A percentile compares a stretch with the other conserved stretches of the same genome.
phyloP scores from a whole-genome alignment of 208 protist species.

The Willaertia magna region DNA sequence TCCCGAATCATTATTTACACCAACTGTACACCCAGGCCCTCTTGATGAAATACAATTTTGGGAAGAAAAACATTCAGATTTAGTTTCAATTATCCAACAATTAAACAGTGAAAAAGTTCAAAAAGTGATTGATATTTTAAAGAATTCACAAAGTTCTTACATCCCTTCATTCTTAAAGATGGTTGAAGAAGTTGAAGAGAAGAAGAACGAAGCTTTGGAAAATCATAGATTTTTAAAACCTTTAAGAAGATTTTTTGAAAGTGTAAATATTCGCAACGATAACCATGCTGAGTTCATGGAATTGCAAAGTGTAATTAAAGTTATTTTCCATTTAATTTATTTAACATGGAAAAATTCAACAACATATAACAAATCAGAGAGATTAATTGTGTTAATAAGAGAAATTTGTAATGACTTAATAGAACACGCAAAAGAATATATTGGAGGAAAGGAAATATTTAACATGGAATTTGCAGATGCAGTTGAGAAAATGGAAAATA shows the following conservation, averaged over 20 bases:
- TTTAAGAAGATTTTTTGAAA: background rate
- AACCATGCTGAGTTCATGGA: background rate
- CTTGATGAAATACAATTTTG: slow-evolving; percentile 85
- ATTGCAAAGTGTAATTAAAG: slow-evolving; percentile 40
- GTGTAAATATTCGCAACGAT: background rate
- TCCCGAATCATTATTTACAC: slow-evolving; percentile 37
- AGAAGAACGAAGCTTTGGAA: background rate
- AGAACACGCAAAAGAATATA: slow-evolving; percentile 61
- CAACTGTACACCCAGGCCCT: slow-evolving; percentile 60
- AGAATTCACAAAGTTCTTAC: slow-evolving; percentile 69
- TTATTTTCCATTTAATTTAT: slow-evolving; percentile 75
- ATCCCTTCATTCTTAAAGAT: slow-evolving; percentile 64
- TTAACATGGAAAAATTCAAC: slow-evolving; percentile 78
- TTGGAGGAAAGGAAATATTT: slow-evolving; percentile 70
- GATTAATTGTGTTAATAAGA: slow-evolving; percentile 78
- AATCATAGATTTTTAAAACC: background rate
- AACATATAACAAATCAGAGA: slow-evolving; percentile 74
- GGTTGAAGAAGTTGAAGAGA: slow-evolving; percentile 42
- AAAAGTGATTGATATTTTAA: slow-evolving; percentile 76
- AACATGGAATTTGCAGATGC: slow-evolving; percentile 80
- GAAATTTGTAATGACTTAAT: slow-evolving; percentile 88
- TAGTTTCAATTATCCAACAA: slow-evolving; percentile 75
- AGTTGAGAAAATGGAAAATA: slow-evolving; percentile 62
- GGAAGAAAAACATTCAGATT: slow-evolving; percentile 77
- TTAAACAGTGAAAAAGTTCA: slow-evolving; percentile 69